Evolutionary conservation across 345 rosid species (phyloP), one percentile per base, ranked within the genome.

Genomic region (Lumnitzera racemosa): DNA sequence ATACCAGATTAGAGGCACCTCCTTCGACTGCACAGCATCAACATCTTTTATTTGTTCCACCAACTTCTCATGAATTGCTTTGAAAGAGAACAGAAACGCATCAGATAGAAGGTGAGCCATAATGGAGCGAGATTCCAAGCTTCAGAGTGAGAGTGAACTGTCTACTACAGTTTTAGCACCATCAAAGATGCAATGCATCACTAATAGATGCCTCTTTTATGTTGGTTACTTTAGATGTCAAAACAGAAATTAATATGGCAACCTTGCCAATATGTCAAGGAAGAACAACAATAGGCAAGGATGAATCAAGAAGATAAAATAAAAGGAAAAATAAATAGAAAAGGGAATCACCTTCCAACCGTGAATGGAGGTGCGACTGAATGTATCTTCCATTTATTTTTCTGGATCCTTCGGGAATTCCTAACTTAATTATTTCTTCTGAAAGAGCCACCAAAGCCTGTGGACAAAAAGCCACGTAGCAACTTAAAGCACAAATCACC

Each of bases 341-440:
- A 4, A 54, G 9, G 11, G 15, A 13, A 13, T 11, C 64, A 91
- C 98, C 96, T 64, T 79, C 77, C 74, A 89, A 82, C 41, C 92
- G 87, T 20, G 79, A 69, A 59, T 68, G 79, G 66, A 91, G 92
- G 64, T 91, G 95, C 10, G 95, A 86, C 10, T 91, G 96, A 65
- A 91, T 78, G 77, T 84, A 86, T 65, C 81, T 91, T 49, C 98
- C 98, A 55, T 84, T 81, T 55, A 91, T 86, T 74, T 87, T 86
- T 74, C 98, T 89, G 46, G 92, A 75, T 61, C 90, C 87, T 74
- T 67, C 68, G n/a, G 90, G 85, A 61, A 85, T 83, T 57, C 76
- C 74, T 31, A 68, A 70, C 67, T 79, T 78, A 57, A 90, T 82
- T 66, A 91, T 75, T 82, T 91, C 96, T 68, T 85, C 88, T 2